Evolutionary conservation across 768 basidiomycete species (phyloP).

Genomic region (Boletus vermiculosoides): DNA sequence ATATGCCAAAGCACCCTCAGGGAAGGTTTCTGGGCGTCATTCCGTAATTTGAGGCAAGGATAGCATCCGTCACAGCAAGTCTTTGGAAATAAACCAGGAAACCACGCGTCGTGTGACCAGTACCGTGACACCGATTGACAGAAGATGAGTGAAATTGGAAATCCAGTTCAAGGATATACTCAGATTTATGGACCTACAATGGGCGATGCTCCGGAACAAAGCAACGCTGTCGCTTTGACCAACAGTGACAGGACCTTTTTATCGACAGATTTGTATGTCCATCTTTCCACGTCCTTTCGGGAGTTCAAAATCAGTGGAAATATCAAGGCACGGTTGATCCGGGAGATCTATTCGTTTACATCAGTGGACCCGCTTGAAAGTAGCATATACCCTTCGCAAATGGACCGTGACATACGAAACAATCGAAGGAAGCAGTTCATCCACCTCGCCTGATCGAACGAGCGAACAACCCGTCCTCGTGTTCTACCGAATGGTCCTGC

Average conservation of each 20-base stretch:
- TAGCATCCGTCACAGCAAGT: not conserved
- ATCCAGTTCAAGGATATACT: not conserved
- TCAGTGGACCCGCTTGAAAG: not conserved
- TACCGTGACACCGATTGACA: not conserved
- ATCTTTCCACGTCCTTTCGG: not conserved
- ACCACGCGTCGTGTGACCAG: not conserved
- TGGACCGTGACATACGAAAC: not conserved
- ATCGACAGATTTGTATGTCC: not conserved
- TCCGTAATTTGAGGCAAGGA: not conserved
- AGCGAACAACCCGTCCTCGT: not conserved
- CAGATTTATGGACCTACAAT: constrained; percentile 4
- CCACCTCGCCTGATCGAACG: not conserved
- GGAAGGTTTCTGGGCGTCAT: not conserved
- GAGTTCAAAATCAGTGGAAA: not conserved
- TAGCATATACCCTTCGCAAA: too few species aligned
- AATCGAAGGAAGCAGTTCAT: not conserved
- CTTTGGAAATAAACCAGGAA: not conserved
- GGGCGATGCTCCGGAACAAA: constrained; percentile 1
- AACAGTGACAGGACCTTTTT: not conserved
- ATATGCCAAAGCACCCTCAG: constrained; percentile 4
- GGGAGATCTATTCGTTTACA: not conserved
- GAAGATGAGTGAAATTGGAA: not conserved
- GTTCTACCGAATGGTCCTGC: too few species aligned
- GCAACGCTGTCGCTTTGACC: constrained; percentile 3
- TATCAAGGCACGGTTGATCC: not conserved